Conservation (phyloP, 345 rosid species). For the Limnanthes douglasii region DNA sequence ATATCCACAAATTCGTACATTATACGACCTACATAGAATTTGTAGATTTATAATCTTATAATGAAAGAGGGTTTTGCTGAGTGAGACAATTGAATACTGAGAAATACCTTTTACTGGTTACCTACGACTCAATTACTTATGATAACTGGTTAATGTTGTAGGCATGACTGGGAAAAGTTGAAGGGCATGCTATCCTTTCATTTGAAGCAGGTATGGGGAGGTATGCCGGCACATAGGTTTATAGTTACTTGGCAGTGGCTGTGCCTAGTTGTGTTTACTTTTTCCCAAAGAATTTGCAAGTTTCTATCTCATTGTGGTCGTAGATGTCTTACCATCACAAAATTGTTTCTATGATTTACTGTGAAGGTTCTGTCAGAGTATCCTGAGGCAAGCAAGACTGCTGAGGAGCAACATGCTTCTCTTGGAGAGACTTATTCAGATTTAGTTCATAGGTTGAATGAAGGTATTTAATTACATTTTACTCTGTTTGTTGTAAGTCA, state of each 20-base stretch:
- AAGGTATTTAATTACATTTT: slow-evolving; percentile 41
- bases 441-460: slow-evolving; percentile 50
- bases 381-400: slow-evolving; percentile 58
- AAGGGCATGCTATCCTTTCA: slow-evolving; percentile 59
- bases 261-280: background rate
- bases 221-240: slow-evolving; percentile 29
- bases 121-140: background rate
- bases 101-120: background rate
- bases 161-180: slow-evolving; percentile 85
- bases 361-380: slow-evolving; percentile 70
- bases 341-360: slow-evolving; percentile 10
- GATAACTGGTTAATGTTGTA: slow-evolving; percentile 7
- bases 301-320: slow-evolving; percentile 1
- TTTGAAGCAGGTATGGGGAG: slow-evolving; percentile 96
- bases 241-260: slow-evolving; percentile 1
- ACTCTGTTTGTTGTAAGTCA: too few species aligned
- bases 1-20: background rate
- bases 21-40: background rate
- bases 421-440: slow-evolving; percentile 53
- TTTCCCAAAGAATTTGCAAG: slow-evolving; percentile 2
- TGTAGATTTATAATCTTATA: background rate
- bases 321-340: slow-evolving; percentile 6
- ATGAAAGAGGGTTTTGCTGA: background rate
- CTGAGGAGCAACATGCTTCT: slow-evolving; percentile 46
- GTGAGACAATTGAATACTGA: slow-evolving; percentile 1